These are phyloP conservation scores for Pyrus pyrifolia DNA, from an alignment of 306 rosid species.

Conservation along the genomic window DNA sequence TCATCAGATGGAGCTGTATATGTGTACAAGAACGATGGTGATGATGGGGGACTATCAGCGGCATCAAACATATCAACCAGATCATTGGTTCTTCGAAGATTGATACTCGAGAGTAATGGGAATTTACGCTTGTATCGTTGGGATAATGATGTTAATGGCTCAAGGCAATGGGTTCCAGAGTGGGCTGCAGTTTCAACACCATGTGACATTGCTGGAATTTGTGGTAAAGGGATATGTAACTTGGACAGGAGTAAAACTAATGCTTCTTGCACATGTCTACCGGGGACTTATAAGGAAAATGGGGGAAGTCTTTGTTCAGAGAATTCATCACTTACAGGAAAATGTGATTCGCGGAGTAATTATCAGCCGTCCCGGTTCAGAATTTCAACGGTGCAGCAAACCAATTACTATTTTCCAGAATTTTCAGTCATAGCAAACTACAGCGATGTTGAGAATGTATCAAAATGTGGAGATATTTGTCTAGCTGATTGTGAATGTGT, in stretches of 20 bases:
- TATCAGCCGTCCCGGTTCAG: slow-evolving; percentile 39
- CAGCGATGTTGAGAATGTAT: slow-evolving; percentile 52
- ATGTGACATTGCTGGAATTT: slow-evolving; percentile 84
- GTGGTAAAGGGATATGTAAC: slow-evolving; percentile 80
- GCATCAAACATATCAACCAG: slow-evolving; percentile 40
- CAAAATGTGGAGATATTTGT: slow-evolving; percentile 86
- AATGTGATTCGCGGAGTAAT: slow-evolving; percentile 38
- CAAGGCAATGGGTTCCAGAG: slow-evolving; percentile 84
- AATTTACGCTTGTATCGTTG: slow-evolving; percentile 70
- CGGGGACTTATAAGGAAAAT: slow-evolving; percentile 54
- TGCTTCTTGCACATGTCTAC: slow-evolving; percentile 77
- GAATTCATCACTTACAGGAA: slow-evolving; percentile 57
- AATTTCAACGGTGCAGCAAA: slow-evolving; percentile 60
- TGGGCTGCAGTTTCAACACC: slow-evolving; percentile 96
- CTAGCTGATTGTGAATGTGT: slow-evolving; percentile 78
- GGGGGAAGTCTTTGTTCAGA: slow-evolving; percentile 58
- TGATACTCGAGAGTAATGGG: slow-evolving; percentile 66
- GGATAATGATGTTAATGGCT: slow-evolving; percentile 76
- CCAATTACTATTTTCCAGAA: slow-evolving; percentile 72
- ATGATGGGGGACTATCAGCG: slow-evolving; percentile 55
- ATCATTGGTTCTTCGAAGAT: slow-evolving; percentile 41
- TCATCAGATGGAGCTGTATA: slow-evolving; percentile 81
- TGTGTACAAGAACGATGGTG: slow-evolving; percentile 68
- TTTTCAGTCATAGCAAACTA: slow-evolving; percentile 74
- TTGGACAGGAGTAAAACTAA: slow-evolving; percentile 59